Evolutionary conservation across 2,329 filamentous ascomycete genomes (phyloP), one percentile per base, ranked within the genome.

Genomic region (Alternaria atra): DNA sequence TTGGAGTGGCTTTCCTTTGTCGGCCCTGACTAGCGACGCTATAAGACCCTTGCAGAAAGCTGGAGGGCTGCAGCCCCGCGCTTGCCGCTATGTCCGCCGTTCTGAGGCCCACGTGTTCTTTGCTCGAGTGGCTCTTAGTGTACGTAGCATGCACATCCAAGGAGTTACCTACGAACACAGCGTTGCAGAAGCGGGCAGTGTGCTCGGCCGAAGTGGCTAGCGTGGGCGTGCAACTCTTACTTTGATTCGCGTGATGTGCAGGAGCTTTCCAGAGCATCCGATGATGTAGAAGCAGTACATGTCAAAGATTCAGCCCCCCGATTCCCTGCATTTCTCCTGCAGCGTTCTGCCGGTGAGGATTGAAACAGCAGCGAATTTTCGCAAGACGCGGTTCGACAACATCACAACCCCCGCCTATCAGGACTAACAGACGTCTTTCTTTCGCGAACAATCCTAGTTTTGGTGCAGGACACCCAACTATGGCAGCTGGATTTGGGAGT

Each of bases 81-180:
- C 29, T 47, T 47, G 10, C 44, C 44, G 44, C 44, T 34, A 32
- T n/a, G 6, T 2, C 29, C 29, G 29, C 44, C n/a, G n/a, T 20
- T 5, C 32, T 20, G 44, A 50, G 53, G 54, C 54, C 54, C 54
- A 57, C 54, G 42, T 20, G 54, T 51, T 57, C 44, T 17, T 4
- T 56, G 34, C 35, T 51, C 6, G 6, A 48, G 6, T 2, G 20
- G 13, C 30, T 30, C 2, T 34, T 15, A 7, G 5, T 12, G 30
- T 23, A 35, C 5, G 20, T 35, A 8, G 30, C 5, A 53, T 53
- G 37, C 51, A 32, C 27, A 9, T 27, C 3, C 30, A 54, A 46
- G 52, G 20, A 23, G 40, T 29, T 4, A 5, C n/a, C 20, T 20
- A 20, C 20, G 20, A 20, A 20, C 20, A 20, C 20, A 20, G 20